phyloP scores from a whole-genome alignment of 2,329 filamentous ascomycete species.

The Trichoderma endophyticum region DNA sequence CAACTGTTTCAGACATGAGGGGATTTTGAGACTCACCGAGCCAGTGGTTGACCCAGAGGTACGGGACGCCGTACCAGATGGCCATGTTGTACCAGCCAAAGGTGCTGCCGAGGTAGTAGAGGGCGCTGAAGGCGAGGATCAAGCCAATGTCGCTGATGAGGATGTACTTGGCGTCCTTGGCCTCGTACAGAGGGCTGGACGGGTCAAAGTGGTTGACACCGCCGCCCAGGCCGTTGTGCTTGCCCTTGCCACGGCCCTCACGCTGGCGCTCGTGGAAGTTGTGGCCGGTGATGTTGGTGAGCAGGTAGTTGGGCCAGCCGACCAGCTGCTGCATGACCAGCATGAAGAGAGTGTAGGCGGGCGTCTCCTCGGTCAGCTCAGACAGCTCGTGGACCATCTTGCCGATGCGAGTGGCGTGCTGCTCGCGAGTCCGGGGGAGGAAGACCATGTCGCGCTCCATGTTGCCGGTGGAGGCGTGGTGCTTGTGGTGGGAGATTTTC shows the following conservation, averaged over 20 bases:
- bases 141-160: constrained; percentile 82
- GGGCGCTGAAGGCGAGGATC: constrained; percentile 55
- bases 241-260: constrained; percentile 91
- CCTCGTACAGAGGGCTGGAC: constrained; percentile 83
- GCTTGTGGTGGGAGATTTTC: constrained; percentile 99
- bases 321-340: constrained; percentile 82
- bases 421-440: constrained; percentile 83
- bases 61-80: constrained; percentile 94
- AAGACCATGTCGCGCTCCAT: constrained; percentile 99
- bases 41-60: constrained; percentile 99
- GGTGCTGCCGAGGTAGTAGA: constrained; percentile 68
- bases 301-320: constrained; percentile 90
- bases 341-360: constrained; percentile 71
- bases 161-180: constrained; percentile 85
- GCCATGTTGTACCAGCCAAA: constrained; percentile 84
- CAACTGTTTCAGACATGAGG: neutral
- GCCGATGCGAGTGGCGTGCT: constrained; percentile 73
- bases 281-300: constrained; percentile 93
- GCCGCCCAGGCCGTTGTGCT: constrained; percentile 73
- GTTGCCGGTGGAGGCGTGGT: constrained; percentile 98
- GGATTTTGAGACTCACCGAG: constrained; percentile 64
- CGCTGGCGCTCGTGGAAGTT: constrained; percentile 87
- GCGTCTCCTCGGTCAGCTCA: constrained; percentile 93
- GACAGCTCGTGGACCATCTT: constrained; percentile 74
- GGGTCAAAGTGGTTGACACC: constrained; percentile 97